phyloP scores from a whole-genome alignment of 2,329 filamentous ascomycete genomes.

The Magnaporthiopsis rhizophila region DNA sequence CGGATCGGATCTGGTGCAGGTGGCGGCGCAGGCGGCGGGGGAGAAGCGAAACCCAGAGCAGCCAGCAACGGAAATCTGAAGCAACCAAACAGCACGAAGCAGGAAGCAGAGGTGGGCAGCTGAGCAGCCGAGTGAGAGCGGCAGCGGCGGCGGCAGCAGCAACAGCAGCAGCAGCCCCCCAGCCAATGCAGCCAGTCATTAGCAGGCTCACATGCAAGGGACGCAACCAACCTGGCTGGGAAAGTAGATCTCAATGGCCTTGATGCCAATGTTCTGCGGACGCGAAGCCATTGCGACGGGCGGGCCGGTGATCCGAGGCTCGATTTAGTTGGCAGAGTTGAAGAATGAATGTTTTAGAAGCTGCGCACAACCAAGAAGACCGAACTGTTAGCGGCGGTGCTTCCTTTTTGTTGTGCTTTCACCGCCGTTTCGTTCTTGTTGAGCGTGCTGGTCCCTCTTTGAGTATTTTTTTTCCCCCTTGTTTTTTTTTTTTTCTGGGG shows the following conservation, averaged over 20 bases:
- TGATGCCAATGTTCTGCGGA: conserved; percentile 84
- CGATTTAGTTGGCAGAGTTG: neutral
- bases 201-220: neutral
- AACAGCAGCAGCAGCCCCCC: neutral
- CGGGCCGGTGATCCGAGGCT: neutral
- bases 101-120: neutral
- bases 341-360: neutral
- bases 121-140: neutral
- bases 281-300: conserved; percentile 56
- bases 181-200: neutral
- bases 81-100: too few species aligned
- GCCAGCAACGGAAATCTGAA: too few species aligned
- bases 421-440: conserved; percentile 3
- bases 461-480: neutral
- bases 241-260: conserved; percentile 87
- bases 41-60: neutral
- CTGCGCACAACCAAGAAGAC: neutral
- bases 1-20: neutral
- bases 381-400: neutral
- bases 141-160: too few species aligned
- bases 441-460: neutral
- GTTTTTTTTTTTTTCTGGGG: neutral
- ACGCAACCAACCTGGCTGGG: conserved; percentile 65
- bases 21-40: too few species aligned
- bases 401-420: neutral